Evolutionary conservation across 768 basidiomycete genomes (phyloP).

Genomic region (Trametes sanguinea): DNA sequence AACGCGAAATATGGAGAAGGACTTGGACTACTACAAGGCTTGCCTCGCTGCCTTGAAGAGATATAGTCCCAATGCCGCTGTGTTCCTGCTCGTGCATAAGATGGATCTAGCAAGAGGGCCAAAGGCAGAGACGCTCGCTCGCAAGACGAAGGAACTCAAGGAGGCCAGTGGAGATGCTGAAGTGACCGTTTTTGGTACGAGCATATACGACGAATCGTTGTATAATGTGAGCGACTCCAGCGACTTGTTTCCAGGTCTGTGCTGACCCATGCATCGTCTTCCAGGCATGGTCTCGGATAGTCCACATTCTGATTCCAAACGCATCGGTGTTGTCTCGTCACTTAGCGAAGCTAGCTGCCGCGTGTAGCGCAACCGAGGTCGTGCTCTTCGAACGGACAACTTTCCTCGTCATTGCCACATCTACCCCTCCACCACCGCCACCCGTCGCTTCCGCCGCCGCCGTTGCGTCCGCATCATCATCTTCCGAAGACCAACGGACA

Average conservation of each 20-base stretch:
- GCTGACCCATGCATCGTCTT: conserved; percentile 2
- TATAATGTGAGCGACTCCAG: conserved; percentile 66
- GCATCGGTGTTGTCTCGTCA: conserved; percentile 87
- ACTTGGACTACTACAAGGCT: conserved; percentile 89
- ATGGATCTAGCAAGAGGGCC: conserved; percentile 89
- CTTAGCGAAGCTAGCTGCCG: conserved; percentile 80
- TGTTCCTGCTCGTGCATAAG: conserved; percentile 94
- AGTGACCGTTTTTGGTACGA: conserved; percentile 86
- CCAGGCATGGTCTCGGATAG: conserved; percentile 98
- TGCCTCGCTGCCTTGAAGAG: conserved; percentile 82
- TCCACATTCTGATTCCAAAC: conserved; percentile 95
- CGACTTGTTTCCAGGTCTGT: background rate
- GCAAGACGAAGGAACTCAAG: conserved; percentile 73
- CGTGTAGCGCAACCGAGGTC: conserved; percentile 90
- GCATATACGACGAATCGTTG: conserved; percentile 90
- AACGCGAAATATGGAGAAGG: conserved; percentile 78
- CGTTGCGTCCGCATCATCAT: conserved; percentile 27
- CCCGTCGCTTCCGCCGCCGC: conserved; percentile 19
- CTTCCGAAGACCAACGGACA: conserved; percentile 32
- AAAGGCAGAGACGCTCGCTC: conserved; percentile 58
- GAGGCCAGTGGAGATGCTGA: conserved; percentile 60
- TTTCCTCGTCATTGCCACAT: conserved; percentile 95
- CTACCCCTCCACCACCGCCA: conserved; percentile 46
- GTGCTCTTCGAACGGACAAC: conserved; percentile 97
- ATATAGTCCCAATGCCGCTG: conserved; percentile 77